Conservation (phyloP, 768 basidiomycete genomes). For the Podaxis pistillaris region DNA sequence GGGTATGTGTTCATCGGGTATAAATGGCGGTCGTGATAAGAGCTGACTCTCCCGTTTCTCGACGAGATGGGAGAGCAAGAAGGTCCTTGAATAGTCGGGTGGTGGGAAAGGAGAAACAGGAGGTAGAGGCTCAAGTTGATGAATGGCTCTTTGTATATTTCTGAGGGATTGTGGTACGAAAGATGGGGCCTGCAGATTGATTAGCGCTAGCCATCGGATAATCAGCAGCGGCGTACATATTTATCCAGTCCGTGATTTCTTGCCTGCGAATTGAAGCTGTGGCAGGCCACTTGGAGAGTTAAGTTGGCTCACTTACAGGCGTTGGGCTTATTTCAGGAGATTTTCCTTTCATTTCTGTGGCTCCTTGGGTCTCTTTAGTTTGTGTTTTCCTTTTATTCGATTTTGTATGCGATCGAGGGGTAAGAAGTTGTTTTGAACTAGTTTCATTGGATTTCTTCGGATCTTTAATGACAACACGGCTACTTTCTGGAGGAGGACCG, state of each 20-base stretch:
- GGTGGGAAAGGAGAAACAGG: conserved; percentile 43
- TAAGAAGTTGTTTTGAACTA: not conserved
- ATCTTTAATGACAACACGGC: conserved; percentile 7
- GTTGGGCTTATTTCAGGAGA: not conserved
- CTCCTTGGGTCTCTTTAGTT: not conserved
- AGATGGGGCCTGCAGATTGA: conserved; percentile 37
- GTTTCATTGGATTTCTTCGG: conserved; percentile 3
- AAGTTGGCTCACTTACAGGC: not conserved
- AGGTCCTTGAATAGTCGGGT: conserved; percentile 37
- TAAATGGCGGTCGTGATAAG: conserved; percentile 14
- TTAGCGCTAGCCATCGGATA: not conserved
- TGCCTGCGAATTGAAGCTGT: not conserved
- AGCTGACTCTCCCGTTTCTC: conserved; percentile 20
- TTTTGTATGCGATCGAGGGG: conserved; percentile 2
- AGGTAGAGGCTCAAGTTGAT: conserved; percentile 39
- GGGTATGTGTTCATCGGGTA: conserved; percentile 3
- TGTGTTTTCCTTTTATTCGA: not conserved
- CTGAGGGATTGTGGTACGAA: conserved; percentile 49
- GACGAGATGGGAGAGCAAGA: conserved; percentile 37
- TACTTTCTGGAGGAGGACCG: not conserved
- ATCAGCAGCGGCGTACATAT: conserved; percentile 33
- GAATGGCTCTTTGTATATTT: conserved; percentile 46
- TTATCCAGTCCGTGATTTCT: conserved; percentile 33
- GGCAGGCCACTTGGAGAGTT: not conserved
- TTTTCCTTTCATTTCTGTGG: not conserved